Evolutionary conservation across 129 eudicot genomes (phyloP).

Genomic region (Mikania micrantha): DNA sequence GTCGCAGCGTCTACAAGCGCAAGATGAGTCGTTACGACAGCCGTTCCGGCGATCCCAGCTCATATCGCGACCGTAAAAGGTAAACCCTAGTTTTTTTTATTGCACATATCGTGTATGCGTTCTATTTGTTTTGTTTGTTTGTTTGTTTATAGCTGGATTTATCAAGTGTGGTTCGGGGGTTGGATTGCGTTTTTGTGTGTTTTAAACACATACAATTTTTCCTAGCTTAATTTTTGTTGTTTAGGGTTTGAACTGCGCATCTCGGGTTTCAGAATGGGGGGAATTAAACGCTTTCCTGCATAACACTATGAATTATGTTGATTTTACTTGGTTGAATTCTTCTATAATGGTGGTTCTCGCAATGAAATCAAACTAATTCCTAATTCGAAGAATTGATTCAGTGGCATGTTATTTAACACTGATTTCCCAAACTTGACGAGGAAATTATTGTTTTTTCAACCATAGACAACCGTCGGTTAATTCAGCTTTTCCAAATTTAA

Average conservation of each 20-base stretch:
- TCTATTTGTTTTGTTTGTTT: no score
- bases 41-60: conserved; percentile 84
- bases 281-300: background rate
- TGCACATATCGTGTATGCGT: background rate
- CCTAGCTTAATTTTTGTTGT: background rate
- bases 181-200: no score
- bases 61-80: conserved; percentile 92
- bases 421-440: no score
- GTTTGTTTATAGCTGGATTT: background rate
- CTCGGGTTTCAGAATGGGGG: background rate
- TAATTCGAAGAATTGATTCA: no score
- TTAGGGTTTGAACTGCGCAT: background rate
- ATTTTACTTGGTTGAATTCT: no score
- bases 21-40: conserved; percentile 82
- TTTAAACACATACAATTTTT: no score
- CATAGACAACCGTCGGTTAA: no score
- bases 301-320: background rate
- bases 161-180: no score
- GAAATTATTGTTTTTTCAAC: no score
- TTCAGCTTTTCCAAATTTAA: no score
- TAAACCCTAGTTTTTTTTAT: conserved; percentile 20
- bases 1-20: background rate
- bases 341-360: no score
- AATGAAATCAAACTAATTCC: no score
- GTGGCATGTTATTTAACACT: background rate